Evolutionary conservation across 352 stramenopile species (phyloP).

Genomic region (Elongisporangium senticosum): DNA sequence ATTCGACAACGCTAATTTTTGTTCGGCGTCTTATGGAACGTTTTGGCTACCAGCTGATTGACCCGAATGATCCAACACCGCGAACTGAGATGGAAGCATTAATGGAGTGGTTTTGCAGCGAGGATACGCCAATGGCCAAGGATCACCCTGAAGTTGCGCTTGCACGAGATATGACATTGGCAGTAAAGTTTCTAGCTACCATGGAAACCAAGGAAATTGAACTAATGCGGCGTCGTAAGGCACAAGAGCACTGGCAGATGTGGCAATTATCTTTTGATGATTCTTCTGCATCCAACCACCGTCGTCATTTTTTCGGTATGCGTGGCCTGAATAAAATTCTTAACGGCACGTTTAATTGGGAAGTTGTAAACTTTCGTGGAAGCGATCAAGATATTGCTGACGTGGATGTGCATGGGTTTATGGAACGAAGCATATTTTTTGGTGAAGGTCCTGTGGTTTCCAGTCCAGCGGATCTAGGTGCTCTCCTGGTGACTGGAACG

Average conservation of each 20-base stretch:
- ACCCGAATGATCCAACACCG: slow-evolving; percentile 67
- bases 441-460: slow-evolving; percentile 80
- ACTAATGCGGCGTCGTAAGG: slow-evolving; percentile 74
- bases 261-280: slow-evolving; percentile 90
- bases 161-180: slow-evolving; percentile 72
- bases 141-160: slow-evolving; percentile 80
- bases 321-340: slow-evolving; percentile 61
- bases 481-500: slow-evolving; percentile 30
- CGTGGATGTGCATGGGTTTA: slow-evolving; percentile 84
- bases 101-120: slow-evolving; percentile 86
- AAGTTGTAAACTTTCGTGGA: slow-evolving; percentile 84
- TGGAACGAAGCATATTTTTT: slow-evolving; percentile 85
- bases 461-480: slow-evolving; percentile 63
- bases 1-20: slow-evolving; percentile 84
- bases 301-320: slow-evolving; percentile 76
- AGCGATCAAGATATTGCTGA: slow-evolving; percentile 87
- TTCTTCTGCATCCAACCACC: slow-evolving; percentile 47
- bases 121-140: slow-evolving; percentile 67
- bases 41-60: slow-evolving; percentile 82
- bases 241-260: slow-evolving; percentile 77
- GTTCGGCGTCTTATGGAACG: slow-evolving; percentile 82
- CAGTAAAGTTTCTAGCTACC: slow-evolving; percentile 85
- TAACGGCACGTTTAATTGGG: slow-evolving; percentile 71
- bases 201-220: slow-evolving; percentile 90
- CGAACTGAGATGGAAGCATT: slow-evolving; percentile 88